Evolutionary conservation across 805 yeast species (phyloP), one percentile per base, ranked within the genome.

Genomic region (Clavispora phyllophila): DNA sequence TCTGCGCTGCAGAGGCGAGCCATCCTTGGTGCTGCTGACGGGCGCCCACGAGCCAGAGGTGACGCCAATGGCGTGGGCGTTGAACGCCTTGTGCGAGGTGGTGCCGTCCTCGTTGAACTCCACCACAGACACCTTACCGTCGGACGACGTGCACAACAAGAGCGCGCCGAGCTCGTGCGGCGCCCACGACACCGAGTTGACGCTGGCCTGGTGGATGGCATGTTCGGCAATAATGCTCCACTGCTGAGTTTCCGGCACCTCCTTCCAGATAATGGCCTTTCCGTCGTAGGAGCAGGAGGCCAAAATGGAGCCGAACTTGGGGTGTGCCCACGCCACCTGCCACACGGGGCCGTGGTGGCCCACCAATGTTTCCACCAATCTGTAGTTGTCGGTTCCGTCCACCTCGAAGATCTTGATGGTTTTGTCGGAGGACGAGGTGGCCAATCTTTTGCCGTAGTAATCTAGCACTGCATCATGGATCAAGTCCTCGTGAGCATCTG

Each of bases 311-410:
- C 99, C 99, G 60, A 91, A 93, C 63, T 91, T 91, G 25, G 99
- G 99, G 62, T 93, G 99, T 3, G 98, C 98, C 99, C 99, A 93
- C 42, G 87, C 80, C 17, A 89, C 95, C 68, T 91, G 96, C 99
- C 99, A 93, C 37, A 93, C 97, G 10, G 99, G 98, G 26, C 98
- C 99, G 49, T 89, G 96, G 64, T 93, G 99, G 29, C 95, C 97
- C 38, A 78, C 73, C 49, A 93, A 71, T 1, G 98, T 90, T 52
- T 89, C 96, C 15, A 84, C 75, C 40, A 89, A 72, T 59, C 76
- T 43, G 48, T 50, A 47, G 43, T 46, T 49, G 40, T 53, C 56
- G 17, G 53, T 45, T 35, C 55, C 56, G 22, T 53, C 56, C n/a
- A 53, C 43, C 31, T 53, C 56, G 38, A 53, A 53, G 45, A 53